Conservation (phyloP, 192 early-diverging fungal species). For the Funneliformis geosporum region DNA sequence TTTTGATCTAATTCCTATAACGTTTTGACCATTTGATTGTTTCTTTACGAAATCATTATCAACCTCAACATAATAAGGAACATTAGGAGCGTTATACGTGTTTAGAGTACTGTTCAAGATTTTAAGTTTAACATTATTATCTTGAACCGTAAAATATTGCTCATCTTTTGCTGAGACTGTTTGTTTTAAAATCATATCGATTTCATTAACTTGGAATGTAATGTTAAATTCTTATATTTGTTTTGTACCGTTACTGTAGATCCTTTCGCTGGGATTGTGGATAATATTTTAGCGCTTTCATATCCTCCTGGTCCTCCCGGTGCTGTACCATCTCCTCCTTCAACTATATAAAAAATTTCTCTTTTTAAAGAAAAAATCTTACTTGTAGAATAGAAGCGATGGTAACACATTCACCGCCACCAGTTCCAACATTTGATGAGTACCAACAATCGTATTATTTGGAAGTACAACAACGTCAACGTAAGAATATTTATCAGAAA, state of each 20-base stretch:
- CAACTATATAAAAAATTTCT: not conserved
- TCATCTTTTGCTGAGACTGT: not conserved
- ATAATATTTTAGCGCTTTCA: not conserved
- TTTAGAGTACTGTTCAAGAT: not conserved
- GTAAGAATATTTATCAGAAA: not conserved
- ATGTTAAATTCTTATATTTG: not conserved
- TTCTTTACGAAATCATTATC: not conserved
- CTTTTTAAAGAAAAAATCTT: not conserved
- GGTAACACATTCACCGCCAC: not conserved
- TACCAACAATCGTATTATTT: not conserved
- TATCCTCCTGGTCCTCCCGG: not conserved
- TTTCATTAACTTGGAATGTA: not conserved
- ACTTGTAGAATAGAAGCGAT: not conserved
- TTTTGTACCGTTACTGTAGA: not conserved
- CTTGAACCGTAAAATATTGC: not conserved
- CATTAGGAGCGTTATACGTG: not conserved
- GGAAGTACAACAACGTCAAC: not conserved
- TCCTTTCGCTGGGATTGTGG: not conserved
- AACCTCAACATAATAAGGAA: not conserved
- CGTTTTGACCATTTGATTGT: not conserved
- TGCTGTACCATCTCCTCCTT: not conserved
- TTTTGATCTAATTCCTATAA: not conserved
- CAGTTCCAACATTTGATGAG: not conserved
- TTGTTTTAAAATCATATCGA: not conserved
- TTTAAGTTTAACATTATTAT: not conserved